Conservation (phyloP, 768 basidiomycete species). For the Termitomyces eurrhizus region DNA sequence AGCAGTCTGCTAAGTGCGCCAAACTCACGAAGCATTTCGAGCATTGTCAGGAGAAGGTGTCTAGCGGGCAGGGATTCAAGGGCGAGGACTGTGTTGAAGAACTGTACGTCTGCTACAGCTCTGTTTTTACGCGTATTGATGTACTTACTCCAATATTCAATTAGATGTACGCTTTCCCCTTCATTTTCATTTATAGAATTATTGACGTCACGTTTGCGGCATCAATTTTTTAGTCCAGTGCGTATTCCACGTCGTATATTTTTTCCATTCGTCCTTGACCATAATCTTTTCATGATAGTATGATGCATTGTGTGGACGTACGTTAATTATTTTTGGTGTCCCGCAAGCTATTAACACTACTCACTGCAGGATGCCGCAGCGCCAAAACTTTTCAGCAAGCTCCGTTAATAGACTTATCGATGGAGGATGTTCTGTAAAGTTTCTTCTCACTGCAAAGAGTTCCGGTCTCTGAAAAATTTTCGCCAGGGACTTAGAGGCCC, state of each 20-base stretch:
- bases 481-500: background rate
- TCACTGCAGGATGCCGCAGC: conserved; percentile 46
- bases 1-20: conserved; percentile 60
- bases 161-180: conserved; percentile 30
- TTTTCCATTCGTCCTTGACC: conserved; percentile 5
- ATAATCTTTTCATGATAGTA: conserved; percentile 32
- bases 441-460: no score
- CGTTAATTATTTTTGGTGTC: conserved; percentile 29
- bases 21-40: conserved; percentile 77
- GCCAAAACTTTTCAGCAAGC: conserved; percentile 80
- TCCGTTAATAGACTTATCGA: conserved; percentile 37
- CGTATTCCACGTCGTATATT: background rate
- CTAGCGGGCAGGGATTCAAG: conserved; percentile 78
- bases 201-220: conserved; percentile 10
- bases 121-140: conserved; percentile 9
- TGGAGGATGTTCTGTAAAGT: background rate
- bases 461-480: background rate
- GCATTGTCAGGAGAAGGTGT: conserved; percentile 87
- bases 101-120: conserved; percentile 51
- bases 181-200: background rate
- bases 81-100: conserved; percentile 93
- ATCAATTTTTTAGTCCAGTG: conserved; percentile 53
- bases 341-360: conserved; percentile 24
- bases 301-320: conserved; percentile 95
- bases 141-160: conserved; percentile 7